Base-by-base conservation (phyloP, 2,329 filamentous ascomycete genomes). In the Colletotrichum eremochloae region DNA sequence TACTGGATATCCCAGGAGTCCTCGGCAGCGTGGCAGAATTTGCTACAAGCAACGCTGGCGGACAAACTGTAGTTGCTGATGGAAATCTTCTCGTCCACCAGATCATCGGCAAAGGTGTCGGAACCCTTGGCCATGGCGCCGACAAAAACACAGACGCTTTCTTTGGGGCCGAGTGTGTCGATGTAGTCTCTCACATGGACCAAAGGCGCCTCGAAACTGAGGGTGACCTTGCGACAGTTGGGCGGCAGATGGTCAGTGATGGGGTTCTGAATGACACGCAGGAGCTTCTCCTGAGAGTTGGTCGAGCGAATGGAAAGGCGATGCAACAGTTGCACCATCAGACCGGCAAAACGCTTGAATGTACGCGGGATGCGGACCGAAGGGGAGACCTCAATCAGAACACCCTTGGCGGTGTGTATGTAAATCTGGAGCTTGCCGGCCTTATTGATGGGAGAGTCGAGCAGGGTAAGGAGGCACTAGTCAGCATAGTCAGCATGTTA, bases 371-470 rank as follows among this genome's bases (percentile, higher is more conserved):
- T 98, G 79, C 96, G 94, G 71, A 99, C 96, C 11, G 95, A 95
- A n/a, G 96, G 96, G 79, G 95, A 98, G 76, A 99, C 96, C 85
- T 98, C 95, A 79, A 99, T 99, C 77, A 99, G 87, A 46, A 98
- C 96, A 63, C 96, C 96, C 84, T 97, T 98, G 76, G 96, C 95
- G 6, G 96, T 98, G 83, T 97, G 95, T 76, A 99, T 98, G 86
- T 97, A 99, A 80, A 99, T 98, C 84, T 99, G 96, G 50, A 99
- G 91, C 84, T 92, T 96, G 79, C 96, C 96, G 69, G 96, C 95
- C 84, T 99, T 99, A 89, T 99, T 99, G 88, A 98, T 93, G 60
- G 96, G 96, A 29, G 96, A 99, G 82, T 99, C 96, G 79, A 99
- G 92, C 42, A 99, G 91, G 60, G 96, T 99, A 77, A 99, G 91